These are phyloP conservation scores for Polygonum aviculare DNA, from an alignment of 148 eudicot genomes.

Conservation along the genomic window DNA sequence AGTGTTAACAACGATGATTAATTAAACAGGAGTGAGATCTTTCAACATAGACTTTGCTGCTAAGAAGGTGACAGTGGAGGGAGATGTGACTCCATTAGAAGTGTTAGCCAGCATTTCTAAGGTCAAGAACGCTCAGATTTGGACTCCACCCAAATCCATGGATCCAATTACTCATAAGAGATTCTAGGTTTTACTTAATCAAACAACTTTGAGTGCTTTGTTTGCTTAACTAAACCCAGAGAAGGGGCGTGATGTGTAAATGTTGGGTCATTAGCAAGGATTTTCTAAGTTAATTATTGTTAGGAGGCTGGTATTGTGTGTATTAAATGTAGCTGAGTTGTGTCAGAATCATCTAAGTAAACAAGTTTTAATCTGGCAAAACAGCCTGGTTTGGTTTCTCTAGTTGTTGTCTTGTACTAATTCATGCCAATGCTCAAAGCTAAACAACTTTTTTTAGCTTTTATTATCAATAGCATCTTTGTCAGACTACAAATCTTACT, in stretches of 20 bases:
- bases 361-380: no score
- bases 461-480: neutral
- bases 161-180: neutral
- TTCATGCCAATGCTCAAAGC: neutral
- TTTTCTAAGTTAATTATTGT: neutral
- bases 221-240: neutral
- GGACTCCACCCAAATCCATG: slow-evolving; percentile 31
- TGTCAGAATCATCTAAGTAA: neutral
- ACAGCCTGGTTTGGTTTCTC: slow-evolving; percentile 4
- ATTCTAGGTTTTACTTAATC: neutral
- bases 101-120: slow-evolving; percentile 72
- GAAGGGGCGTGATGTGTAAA: neutral
- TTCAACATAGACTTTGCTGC: slow-evolving; percentile 74
- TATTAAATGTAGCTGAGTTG: neutral
- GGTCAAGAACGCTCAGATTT: slow-evolving; percentile 70
- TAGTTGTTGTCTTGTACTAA: neutral
- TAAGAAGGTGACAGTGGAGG: slow-evolving; percentile 75
- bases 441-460: neutral
- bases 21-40: slow-evolving; percentile 59
- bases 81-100: slow-evolving; percentile 62
- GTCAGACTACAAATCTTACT: neutral
- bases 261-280: neutral
- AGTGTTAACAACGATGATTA: neutral
- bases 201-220: neutral
- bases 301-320: neutral